These are phyloP conservation scores for Cladosporium sp. DNA, from an alignment of 2,329 filamentous ascomycete species.

Conservation along the genomic window DNA sequence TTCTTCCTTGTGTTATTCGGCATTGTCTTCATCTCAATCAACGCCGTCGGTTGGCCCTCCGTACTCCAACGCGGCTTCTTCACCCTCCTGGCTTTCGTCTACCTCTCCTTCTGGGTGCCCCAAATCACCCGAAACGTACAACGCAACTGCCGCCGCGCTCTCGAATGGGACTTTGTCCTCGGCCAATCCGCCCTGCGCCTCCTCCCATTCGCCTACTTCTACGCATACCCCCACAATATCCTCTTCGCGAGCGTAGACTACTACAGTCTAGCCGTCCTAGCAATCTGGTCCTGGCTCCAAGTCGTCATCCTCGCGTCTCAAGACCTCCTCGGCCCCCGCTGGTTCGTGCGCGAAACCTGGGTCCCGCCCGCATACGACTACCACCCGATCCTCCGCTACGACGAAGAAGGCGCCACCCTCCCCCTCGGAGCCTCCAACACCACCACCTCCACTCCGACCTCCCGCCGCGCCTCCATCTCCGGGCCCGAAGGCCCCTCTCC, in stretches of 20 bases:
- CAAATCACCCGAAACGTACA: conserved; percentile 88
- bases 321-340: conserved; percentile 81
- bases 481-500: conserved; percentile 16
- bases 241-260: conserved; percentile 69
- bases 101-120: conserved; percentile 86
- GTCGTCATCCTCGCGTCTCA: conserved; percentile 73
- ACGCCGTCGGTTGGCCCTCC: conserved; percentile 54
- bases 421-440: conserved; percentile 58
- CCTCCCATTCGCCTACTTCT: conserved; percentile 80
- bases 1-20: conserved; percentile 58
- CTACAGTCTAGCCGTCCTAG: conserved; percentile 58
- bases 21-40: conserved; percentile 55
- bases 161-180: conserved; percentile 86
- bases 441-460: conserved; percentile 23
- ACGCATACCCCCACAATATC: conserved; percentile 71
- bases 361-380: conserved; percentile 81
- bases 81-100: conserved; percentile 63
- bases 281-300: conserved; percentile 83
- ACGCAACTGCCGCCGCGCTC: conserved; percentile 83
- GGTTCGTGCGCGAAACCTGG: conserved; percentile 69
- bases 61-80: conserved; percentile 51
- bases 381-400: conserved; percentile 80
- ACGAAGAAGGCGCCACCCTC: conserved; percentile 70
- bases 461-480: conserved; percentile 26
- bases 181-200: conserved; percentile 77